These are phyloP conservation scores for Glomus cerebriforme DNA, from an alignment of 192 early-diverging fungal species.

Conservation along the genomic window DNA sequence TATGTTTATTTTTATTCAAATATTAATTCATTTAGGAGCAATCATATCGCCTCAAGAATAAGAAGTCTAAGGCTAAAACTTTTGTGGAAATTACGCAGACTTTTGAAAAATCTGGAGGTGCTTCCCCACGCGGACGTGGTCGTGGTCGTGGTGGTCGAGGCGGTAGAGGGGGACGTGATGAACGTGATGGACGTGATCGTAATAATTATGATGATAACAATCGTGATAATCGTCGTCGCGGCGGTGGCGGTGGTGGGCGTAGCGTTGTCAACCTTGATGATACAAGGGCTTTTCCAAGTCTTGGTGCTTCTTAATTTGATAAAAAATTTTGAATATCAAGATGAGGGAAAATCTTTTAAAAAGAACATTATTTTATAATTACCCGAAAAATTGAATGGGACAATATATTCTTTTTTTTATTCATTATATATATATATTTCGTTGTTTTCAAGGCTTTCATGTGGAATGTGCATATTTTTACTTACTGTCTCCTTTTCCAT, in stretches of 20 bases:
- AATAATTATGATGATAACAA: constrained; percentile 43
- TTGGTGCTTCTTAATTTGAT: constrained; percentile 40
- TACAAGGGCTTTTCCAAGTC: constrained; percentile 71
- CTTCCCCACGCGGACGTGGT: constrained; percentile 55
- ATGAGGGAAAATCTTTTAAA: not conserved
- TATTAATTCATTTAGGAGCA: constrained; percentile 14
- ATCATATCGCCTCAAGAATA: constrained; percentile 43
- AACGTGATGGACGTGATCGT: constrained; percentile 43
- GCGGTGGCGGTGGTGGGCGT: constrained; percentile 51
- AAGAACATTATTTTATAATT: constrained; percentile 14
- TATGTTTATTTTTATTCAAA: no score
- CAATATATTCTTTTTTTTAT: constrained; percentile 25
- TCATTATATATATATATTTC: not conserved
- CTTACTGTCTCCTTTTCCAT: not conserved
- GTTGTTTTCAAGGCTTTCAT: not conserved
- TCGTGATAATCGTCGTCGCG: constrained; percentile 47
- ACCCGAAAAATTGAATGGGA: constrained; percentile 18
- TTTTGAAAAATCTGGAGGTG: constrained; percentile 72
- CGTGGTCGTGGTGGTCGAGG: constrained; percentile 48
- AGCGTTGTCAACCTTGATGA: constrained; percentile 66
- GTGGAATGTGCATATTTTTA: not conserved
- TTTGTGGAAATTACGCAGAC: constrained; percentile 83
- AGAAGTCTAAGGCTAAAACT: constrained; percentile 68
- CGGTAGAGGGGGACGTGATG: constrained; percentile 17
- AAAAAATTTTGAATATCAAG: not conserved